Conservation (phyloP, 1,139 yeast genomes). For the Candida smagusa region DNA sequence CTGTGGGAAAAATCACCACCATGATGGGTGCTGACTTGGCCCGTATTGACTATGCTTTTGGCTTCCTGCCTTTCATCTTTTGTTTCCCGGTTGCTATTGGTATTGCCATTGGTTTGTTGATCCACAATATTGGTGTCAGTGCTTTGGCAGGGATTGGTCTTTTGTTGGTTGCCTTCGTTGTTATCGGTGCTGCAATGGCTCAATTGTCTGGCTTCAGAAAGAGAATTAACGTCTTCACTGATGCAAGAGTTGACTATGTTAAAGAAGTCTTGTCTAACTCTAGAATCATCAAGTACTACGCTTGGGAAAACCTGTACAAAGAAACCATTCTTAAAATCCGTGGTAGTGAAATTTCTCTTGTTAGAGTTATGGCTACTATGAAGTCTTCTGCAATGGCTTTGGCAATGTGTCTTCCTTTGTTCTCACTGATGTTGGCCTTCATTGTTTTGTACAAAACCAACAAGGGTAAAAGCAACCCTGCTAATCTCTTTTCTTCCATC, state of each 20-base stretch:
- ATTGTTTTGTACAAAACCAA: slow-evolving; percentile 57
- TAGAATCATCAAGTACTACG: slow-evolving; percentile 65
- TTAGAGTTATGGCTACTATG: slow-evolving; percentile 47
- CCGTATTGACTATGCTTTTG: slow-evolving; percentile 72
- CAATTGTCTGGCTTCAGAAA: slow-evolving; percentile 40
- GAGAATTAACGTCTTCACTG: slow-evolving; percentile 49
- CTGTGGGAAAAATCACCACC: slow-evolving; percentile 36
- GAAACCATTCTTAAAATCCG: slow-evolving; percentile 46
- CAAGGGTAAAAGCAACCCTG: slow-evolving; percentile 49
- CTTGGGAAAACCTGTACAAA: slow-evolving; percentile 63
- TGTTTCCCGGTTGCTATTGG: slow-evolving; percentile 60
- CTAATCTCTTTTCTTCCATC: slow-evolving; percentile 70
- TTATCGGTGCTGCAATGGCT: slow-evolving; percentile 34
- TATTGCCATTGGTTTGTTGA: slow-evolving; percentile 61
- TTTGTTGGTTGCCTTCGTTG: slow-evolving; percentile 31
- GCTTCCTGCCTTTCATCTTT: slow-evolving; percentile 64
- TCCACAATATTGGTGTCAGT: slow-evolving; percentile 69
- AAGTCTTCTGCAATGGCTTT: slow-evolving; percentile 59
- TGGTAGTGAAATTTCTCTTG: slow-evolving; percentile 44
- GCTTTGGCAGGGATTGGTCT: slow-evolving; percentile 62
- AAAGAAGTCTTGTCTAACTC: slow-evolving; percentile 63
- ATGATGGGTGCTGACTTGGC: slow-evolving; percentile 79
- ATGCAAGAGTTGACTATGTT: slow-evolving; percentile 55
- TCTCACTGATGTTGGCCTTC: slow-evolving; percentile 73
- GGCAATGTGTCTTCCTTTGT: slow-evolving; percentile 56